A percentile compares a stretch with the other conserved stretches of the same genome.
phyloP scores from a whole-genome alignment of 164 flowering plant genomes.

The Euptelea pleiosperma region DNA sequence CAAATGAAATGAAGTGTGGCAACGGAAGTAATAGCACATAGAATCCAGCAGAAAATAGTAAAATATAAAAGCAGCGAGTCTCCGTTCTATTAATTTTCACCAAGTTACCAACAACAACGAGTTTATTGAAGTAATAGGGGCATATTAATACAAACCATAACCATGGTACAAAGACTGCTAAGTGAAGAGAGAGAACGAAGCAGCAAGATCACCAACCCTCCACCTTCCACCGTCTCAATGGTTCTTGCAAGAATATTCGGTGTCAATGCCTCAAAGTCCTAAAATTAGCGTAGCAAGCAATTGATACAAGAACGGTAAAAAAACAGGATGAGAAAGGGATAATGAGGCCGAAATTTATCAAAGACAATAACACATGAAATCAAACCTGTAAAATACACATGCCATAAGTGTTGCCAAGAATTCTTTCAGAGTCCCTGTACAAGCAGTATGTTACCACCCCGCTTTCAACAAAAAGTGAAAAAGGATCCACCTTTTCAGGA shows the following conservation, averaged over 20 bases:
- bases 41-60: no score
- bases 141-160: constrained; percentile 81
- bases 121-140: no score
- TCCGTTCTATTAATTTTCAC: no score
- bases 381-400: constrained; percentile 95
- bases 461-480: constrained; percentile 72
- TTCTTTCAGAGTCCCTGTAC: constrained; percentile 88
- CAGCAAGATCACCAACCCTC: constrained; percentile 80
- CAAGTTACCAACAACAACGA: no score
- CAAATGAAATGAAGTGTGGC: no score
- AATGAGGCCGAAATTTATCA: not conserved
- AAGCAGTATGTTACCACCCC: constrained; percentile 72
- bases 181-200: constrained; percentile 79
- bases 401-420: constrained; percentile 92
- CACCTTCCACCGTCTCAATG: constrained; percentile 96
- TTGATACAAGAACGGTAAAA: not conserved
- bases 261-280: constrained; percentile 98
- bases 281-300: no score
- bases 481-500: constrained; percentile 80
- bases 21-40: no score
- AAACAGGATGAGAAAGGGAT: not conserved
- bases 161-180: constrained; percentile 95
- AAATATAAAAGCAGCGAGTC: no score
- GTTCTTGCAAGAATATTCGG: constrained; percentile 97
- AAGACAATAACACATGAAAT: not conserved